Evolutionary conservation across 2,329 filamentous ascomycete species (phyloP), one percentile per base, ranked within the genome.

Genomic region (Colletotrichum gloeosporioides): DNA sequence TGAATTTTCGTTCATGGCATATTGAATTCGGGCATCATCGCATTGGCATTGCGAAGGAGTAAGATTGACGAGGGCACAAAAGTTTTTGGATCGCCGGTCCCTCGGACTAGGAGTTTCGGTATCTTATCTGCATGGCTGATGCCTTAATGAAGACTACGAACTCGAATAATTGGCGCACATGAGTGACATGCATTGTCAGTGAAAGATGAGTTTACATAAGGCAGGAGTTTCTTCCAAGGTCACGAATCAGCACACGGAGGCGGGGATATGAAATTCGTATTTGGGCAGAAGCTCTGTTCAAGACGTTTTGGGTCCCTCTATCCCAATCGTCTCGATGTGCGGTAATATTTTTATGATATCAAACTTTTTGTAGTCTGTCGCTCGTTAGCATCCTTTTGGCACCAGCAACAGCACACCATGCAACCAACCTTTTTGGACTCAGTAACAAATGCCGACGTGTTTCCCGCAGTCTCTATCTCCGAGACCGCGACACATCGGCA

Each of bases 121-220:
- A 61, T 49, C 70, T 73, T 31, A 61, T 34, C 70, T 73, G 32
- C 62, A 74, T 62, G 49, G 49, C 65, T 27, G 16, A 59, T n/a
- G 44, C 57, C 59, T 75, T 76, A 76, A 76, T 74, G 74, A 76
- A 4, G 59, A 69, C 64, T 73, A 74, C 66, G 74, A 76, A 9
- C 32, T 63, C 34, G 18, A 22, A 22, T 22, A 22, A 53, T 4
- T 8, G 18, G 59, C 16, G 16, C 12, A 39, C 32, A 10, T 64
- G 34, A 64, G 62, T 64, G 62, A 64, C 10, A 3, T 29, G 59
- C 29, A 62, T 22, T 22, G 22, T 6, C 13, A 53, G 6, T 53
- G 44, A 18, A n/a, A 53, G 44, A 53, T 13, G 44, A 13, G n/a
- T 22, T 22, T 22, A 53, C n/a, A 53, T 53, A 6, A 25, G 22